Evolutionary conservation across 805 yeast species (phyloP), one percentile per base, ranked within the genome.

Genomic region (Kuraishia borneana): DNA sequence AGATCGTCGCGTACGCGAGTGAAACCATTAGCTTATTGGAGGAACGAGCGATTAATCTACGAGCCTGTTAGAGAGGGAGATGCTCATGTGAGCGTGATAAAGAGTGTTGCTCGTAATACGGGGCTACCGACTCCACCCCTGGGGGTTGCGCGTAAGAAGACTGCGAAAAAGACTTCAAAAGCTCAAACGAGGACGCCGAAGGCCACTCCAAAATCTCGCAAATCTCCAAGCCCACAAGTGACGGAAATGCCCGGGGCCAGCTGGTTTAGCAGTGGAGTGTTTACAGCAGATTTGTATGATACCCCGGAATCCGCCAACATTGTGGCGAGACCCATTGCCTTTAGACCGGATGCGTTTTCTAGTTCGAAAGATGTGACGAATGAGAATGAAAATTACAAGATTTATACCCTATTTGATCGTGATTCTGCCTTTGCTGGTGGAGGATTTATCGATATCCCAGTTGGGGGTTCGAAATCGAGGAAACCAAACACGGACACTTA

Each of bases 21-120:
- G 5, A 70, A 77, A 3, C 89, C 94, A 0, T 58, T 85, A 41
- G 88, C 84, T 2, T 82, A 68, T 50, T 85, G 95, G 95, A 71
- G 82, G 50, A 83, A 82, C 47, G 95, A 85, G 54, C 63, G 74
- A 39, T 70, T 81, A 21, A 70, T 82, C 3, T 85, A 81, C 47
- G 60, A 65, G 28, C 31, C 38, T 7, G 32, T 31, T 5, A 53
- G 43, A 14, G 50, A 42, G 13, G 68, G 65, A 36, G 71, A 70
- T 35, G 57, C 64, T 14, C 62, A 70, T 6, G 66, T 77, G 6
- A 74, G 75, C 34, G 71, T 72, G 29, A 66, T 80, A 18, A 66
- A 69, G 35, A 73, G 70, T 41, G 74, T 81, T 25, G 64, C 76
- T 6, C 77, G 74, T 37, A n/a, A n/a, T n/a, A n/a, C n/a, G n/a